phyloP scores from a whole-genome alignment of 2,329 filamentous ascomycete genomes.

The Tolypocladium guangdongense region DNA sequence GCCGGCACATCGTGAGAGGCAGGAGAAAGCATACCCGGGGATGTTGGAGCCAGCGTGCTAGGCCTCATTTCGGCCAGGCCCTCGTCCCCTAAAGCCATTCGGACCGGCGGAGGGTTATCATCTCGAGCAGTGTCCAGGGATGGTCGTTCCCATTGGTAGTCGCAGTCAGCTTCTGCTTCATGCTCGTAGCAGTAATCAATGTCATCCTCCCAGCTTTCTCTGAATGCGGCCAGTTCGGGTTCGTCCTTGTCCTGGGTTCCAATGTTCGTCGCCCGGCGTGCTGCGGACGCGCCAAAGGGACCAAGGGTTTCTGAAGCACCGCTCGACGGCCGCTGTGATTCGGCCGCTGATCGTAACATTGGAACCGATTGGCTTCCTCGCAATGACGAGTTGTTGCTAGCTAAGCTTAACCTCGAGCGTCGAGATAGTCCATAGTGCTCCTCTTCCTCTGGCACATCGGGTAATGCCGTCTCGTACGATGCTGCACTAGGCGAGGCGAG shows the following conservation, averaged over 20 bases:
- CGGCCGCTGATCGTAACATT: constrained; percentile 34
- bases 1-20: constrained; percentile 32
- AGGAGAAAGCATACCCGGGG: constrained; percentile 17
- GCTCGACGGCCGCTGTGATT: constrained; percentile 31
- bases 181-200: constrained; percentile 64
- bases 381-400: constrained; percentile 39
- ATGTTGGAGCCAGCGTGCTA: constrained; percentile 9
- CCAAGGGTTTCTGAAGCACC: constrained; percentile 43
- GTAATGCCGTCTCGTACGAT: constrained; percentile 33
- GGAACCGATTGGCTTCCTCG: constrained; percentile 46
- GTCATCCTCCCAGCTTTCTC: constrained; percentile 54
- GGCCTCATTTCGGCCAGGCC: constrained; percentile 11
- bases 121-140: constrained; percentile 34
- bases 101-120: constrained; percentile 9
- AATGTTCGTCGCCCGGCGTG: constrained; percentile 11
- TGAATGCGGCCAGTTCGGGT: constrained; percentile 16
- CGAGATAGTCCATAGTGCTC: constrained; percentile 31
- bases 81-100: constrained; percentile 13
- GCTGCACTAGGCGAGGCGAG: constrained; percentile 13
- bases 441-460: constrained; percentile 54
- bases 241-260: constrained; percentile 4
- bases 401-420: constrained; percentile 31
- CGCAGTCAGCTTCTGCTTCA: constrained; percentile 54
- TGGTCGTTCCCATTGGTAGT: constrained; percentile 53
- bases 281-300: constrained; percentile 26